phyloP scores from a whole-genome alignment of 208 protist genomes.

The Crithidia mellificae region DNA sequence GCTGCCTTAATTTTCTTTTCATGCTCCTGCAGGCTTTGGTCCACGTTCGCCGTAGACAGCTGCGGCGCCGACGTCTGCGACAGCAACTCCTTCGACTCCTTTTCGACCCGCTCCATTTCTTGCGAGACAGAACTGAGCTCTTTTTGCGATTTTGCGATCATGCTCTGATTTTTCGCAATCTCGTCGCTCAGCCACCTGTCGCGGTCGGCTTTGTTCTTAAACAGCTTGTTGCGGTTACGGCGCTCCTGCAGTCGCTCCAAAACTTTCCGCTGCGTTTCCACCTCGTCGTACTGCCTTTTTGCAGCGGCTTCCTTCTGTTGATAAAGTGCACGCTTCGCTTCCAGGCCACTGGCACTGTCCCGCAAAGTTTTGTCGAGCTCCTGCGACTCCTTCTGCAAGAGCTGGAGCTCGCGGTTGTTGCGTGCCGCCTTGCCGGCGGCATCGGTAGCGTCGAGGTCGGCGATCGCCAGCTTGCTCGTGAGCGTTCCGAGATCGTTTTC shows the following conservation, averaged over 20 bases:
- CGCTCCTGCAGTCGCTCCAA: constrained; percentile 88
- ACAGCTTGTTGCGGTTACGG: constrained; percentile 88
- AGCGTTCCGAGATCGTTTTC: constrained; percentile 61
- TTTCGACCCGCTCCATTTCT: constrained; percentile 39
- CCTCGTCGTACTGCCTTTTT: constrained; percentile 37
- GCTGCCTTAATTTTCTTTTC: constrained; percentile 43
- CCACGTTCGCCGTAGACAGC: constrained; percentile 35
- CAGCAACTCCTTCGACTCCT: constrained; percentile 15
- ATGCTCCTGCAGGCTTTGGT: constrained; percentile 47
- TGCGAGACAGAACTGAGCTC: constrained; percentile 45
- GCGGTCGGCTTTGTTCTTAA: constrained; percentile 87
- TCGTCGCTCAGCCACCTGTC: constrained; percentile 90
- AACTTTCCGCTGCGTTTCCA: constrained; percentile 47
- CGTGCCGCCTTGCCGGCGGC: constrained; percentile 39
- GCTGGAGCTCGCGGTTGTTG: constrained; percentile 47
- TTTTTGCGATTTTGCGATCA: constrained; percentile 46
- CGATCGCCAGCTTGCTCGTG: constrained; percentile 63
- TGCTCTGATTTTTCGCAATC: constrained; percentile 64
- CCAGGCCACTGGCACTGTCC: constrained; percentile 35
- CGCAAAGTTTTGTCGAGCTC: constrained; percentile 51
- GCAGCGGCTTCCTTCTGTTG: constrained; percentile 36
- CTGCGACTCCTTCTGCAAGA: constrained; percentile 60
- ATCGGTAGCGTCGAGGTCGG: constrained; percentile 64
- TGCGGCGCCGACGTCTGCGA: constrained; percentile 9
- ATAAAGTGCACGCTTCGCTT: constrained; percentile 40